Percentiles rank a stretch among this genome's conserved stretches.
Conservation (phyloP, 139 green algal species). For the Pseudopediastrum boryanum region DNA sequence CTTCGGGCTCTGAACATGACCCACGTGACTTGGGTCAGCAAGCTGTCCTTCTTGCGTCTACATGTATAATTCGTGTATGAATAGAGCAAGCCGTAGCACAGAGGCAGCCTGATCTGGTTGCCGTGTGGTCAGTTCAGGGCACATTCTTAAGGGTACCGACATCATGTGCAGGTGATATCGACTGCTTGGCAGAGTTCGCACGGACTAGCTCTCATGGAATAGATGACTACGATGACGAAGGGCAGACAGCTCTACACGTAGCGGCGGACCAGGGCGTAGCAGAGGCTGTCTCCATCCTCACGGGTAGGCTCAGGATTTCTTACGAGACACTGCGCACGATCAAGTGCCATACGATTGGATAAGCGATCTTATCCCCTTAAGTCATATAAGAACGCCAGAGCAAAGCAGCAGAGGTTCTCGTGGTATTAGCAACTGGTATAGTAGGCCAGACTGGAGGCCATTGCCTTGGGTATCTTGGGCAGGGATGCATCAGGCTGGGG, state of each 20-base stretch:
- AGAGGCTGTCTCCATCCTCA: constrained; percentile 27
- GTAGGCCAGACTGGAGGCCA: no score
- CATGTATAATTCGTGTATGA: background rate
- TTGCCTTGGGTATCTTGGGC: no score
- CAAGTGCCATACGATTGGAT: no score
- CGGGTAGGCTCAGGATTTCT: background rate
- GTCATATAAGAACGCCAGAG: no score
- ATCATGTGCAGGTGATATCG: constrained; percentile 20
- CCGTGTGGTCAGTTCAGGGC: background rate
- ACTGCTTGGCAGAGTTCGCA: constrained; percentile 32
- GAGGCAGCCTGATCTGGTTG: background rate
- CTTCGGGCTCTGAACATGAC: background rate
- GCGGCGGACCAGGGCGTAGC: constrained; percentile 31
- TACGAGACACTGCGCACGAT: no score
- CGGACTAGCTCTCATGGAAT: constrained; percentile 16
- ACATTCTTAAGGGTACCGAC: background rate
- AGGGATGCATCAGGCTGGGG: no score
- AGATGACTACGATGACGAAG: constrained; percentile 39
- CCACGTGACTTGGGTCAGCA: no score
- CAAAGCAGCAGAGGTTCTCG: no score
- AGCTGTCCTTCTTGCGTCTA: background rate
- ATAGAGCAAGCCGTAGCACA: background rate
- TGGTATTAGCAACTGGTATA: no score
- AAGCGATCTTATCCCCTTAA: no score
- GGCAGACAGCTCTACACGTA: constrained; percentile 22